Conservation (phyloP, 2,329 filamentous ascomycete species). For the Hawksworthiomyces lignivorus region DNA sequence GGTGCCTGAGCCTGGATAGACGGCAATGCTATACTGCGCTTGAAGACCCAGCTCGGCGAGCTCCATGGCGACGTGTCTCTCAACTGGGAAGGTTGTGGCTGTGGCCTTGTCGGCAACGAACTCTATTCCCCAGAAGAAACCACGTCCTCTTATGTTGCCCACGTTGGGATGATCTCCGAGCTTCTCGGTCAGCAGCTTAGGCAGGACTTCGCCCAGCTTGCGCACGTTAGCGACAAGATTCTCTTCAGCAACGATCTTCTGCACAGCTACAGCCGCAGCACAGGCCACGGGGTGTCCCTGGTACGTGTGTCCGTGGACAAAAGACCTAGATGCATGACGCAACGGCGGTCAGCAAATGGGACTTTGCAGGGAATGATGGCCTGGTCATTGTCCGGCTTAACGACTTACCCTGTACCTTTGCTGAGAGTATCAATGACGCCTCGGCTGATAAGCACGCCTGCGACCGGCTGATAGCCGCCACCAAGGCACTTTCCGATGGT, state of each 20-base stretch:
- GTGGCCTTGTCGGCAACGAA: conserved; percentile 29
- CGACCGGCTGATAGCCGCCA: conserved; percentile 53
- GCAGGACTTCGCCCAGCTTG: conserved; percentile 24
- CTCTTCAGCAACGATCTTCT: conserved; percentile 28
- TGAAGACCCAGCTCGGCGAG: conserved; percentile 26
- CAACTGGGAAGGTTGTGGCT: conserved; percentile 25
- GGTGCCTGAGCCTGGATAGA: conserved; percentile 59
- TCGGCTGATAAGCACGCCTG: conserved; percentile 47
- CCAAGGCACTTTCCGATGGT: conserved; percentile 56
- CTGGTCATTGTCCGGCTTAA: too few species aligned
- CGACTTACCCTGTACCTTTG: conserved; percentile 28
- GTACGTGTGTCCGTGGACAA: conserved; percentile 55
- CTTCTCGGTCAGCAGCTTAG: conserved; percentile 19
- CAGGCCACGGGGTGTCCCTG: conserved; percentile 32
- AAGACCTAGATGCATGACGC: too few species aligned
- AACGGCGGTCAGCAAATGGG: too few species aligned
- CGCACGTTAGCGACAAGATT: conserved; percentile 28
- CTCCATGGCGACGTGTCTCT: conserved; percentile 23
- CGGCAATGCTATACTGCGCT: conserved; percentile 27
- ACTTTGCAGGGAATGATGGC: too few species aligned
- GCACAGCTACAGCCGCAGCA: conserved; percentile 33
- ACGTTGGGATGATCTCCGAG: conserved; percentile 30
- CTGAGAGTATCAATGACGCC: conserved; percentile 40
- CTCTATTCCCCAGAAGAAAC: conserved; percentile 38
- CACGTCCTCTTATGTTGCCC: conserved; percentile 34